Percentiles rank a stretch among this genome's conserved stretches.
Conservation (phyloP, 139 green algal genomes). For the Ettlia oleoabundans region DNA sequence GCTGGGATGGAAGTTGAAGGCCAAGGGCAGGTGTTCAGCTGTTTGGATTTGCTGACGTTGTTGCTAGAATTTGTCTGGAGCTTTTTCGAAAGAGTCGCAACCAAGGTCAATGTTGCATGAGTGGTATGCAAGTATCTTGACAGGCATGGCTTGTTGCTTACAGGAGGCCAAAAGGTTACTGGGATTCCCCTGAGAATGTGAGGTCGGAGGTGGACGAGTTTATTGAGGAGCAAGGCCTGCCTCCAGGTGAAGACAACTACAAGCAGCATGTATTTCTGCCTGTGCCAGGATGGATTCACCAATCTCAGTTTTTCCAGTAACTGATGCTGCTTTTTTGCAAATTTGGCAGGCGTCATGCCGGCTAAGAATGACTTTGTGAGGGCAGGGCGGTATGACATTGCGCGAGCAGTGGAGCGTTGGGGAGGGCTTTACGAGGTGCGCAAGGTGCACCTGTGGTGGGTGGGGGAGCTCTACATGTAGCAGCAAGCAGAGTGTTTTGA, state of each 20-base stretch:
- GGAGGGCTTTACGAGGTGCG: constrained; percentile 53
- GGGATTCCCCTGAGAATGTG: constrained; percentile 59
- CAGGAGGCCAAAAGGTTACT: constrained; percentile 59
- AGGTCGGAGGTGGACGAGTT: constrained; percentile 59
- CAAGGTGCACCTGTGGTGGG: background rate
- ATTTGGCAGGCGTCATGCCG: constrained; percentile 49
- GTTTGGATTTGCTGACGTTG: no score
- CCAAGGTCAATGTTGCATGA: no score
- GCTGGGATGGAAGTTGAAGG: constrained; percentile 56
- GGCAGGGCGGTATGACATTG: constrained; percentile 54
- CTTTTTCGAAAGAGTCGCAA: no score
- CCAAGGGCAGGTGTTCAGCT: constrained; percentile 29
- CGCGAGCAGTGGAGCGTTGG: constrained; percentile 59
- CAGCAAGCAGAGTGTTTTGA: no score
- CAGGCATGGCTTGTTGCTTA: background rate
- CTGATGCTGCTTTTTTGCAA: background rate
- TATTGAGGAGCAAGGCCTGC: constrained; percentile 37
- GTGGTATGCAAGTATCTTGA: no score
- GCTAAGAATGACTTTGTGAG: constrained; percentile 50
- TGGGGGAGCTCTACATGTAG: no score
- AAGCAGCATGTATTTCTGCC: background rate
- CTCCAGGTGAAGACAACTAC: background rate
- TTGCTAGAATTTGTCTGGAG: no score
- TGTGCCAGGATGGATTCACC: no score
- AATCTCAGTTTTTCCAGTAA: background rate